A percentile compares a stretch with the other conserved stretches of the same genome.
Conservation (phyloP, 441 rosid genomes). For the Heliophila coronopifolia region DNA sequence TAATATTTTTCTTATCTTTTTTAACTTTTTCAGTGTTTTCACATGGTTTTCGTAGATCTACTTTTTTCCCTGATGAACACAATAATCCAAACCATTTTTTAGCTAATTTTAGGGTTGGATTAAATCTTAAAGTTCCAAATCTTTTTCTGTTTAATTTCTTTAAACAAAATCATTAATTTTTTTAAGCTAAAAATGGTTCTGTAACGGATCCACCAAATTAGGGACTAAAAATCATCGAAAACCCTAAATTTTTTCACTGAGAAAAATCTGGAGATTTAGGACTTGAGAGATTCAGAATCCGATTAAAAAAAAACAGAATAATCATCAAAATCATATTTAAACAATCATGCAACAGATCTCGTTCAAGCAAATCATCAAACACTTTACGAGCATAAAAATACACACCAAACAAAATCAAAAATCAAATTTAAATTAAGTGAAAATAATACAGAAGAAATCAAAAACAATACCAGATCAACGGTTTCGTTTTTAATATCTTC, state of each 20-base stretch:
- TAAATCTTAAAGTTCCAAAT: background rate
- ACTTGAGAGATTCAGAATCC: background rate
- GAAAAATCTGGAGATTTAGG: background rate
- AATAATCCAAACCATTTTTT: background rate
- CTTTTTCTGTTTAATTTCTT: background rate
- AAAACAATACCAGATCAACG: slow-evolving; percentile 32
- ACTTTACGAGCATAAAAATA: slow-evolving; percentile 9
- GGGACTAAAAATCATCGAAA: background rate
- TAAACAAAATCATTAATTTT: background rate
- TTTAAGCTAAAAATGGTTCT: background rate
- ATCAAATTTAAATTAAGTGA: background rate
- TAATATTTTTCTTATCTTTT: slow-evolving; percentile 6
- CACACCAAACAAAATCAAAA: background rate
- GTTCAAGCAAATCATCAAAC: slow-evolving; percentile 25
- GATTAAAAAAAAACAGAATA: slow-evolving; percentile 8
- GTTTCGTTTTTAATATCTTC: slow-evolving; percentile 37
- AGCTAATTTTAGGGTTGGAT: background rate
- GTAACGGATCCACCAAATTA: slow-evolving; percentile 1
- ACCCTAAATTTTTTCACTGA: background rate
- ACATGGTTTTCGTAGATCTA: slow-evolving; percentile 26
- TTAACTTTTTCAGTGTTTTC: slow-evolving; percentile 3
- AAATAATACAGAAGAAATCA: background rate
- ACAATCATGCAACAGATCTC: slow-evolving; percentile 26
- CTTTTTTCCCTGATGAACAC: slow-evolving; percentile 21
- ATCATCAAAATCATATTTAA: background rate